Evolutionary conservation across 805 yeast species (phyloP), one percentile per base, ranked within the genome.

Genomic region (Candida xyloterini): DNA sequence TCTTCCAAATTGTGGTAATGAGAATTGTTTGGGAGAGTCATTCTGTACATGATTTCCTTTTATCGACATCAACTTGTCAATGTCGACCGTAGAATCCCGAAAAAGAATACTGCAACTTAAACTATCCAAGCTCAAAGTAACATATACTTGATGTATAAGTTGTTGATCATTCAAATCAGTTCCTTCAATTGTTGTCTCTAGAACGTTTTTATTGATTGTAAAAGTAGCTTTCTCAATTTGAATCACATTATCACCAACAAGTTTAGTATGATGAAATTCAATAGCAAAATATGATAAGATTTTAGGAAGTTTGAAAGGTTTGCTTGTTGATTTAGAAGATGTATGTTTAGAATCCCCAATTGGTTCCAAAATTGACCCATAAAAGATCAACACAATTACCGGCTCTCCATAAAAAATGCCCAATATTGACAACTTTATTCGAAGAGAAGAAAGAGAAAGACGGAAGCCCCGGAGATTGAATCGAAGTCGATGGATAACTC

Each of bases 391-490:
- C 10, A 20, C n/a, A 7, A 37, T 6, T 15, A 37, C 27, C 7
- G 41, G 35, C 6, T 37, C 35, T 6, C 23, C 21, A n/a, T 13
- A 10, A 5, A 49, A 28, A 4, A 48, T 26, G 18, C 47, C 51
- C 47, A 47, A 42, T 1, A 55, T 55, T 10, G 42, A 38, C 15
- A 56, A 21, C 20, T 40, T 46, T 2, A 55, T 13, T 9, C 41
- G 31, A 11, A 57, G 30, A 1, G 57, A 47, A 5, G 47, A 29
- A 14, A 54, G 34, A 2, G 28, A 16, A 5, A 54, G 14, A 1
- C 34, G 18, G 24, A 39, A 32, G 4, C 41, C 36, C 5, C 38
- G 15, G 8, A 43, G 21, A 15, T 43, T 31, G 11, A 46, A 27
- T 4, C 41, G 40, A 5, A 59, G 31, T 18, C 51, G 34, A 20